Conservation (phyloP, 805 yeast genomes). For the Kazachstania kunashirensis region DNA sequence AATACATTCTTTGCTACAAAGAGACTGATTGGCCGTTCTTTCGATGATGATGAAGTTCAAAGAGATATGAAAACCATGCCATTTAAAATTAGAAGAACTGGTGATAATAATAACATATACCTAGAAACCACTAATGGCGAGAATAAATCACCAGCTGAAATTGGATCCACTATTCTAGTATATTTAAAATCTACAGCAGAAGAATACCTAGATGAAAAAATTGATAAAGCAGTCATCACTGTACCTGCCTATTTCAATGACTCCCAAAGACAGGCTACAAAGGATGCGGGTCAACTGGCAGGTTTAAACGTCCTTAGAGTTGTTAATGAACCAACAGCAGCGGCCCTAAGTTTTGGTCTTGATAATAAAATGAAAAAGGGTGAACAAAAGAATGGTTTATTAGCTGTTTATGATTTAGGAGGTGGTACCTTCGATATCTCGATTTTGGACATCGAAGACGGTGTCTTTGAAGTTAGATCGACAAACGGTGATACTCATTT, state of each 20-base stretch:
- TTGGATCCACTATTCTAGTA: conserved; percentile 53
- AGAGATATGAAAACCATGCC: conserved; percentile 55
- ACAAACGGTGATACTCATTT: conserved; percentile 79
- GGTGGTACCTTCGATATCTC: conserved; percentile 84
- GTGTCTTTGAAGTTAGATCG: conserved; percentile 73
- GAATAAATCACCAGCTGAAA: conserved; percentile 57
- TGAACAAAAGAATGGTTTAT: conserved; percentile 27
- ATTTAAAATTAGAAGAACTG: conserved; percentile 37
- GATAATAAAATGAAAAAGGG: conserved; percentile 35
- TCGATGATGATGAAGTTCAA: conserved; percentile 59
- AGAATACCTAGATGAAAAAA: conserved; percentile 40
- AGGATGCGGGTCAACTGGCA: conserved; percentile 65
- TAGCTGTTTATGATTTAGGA: conserved; percentile 61
- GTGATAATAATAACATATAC: conserved; percentile 74
- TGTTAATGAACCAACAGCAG: conserved; percentile 78
- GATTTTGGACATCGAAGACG: conserved; percentile 65
- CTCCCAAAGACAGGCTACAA: conserved; percentile 76
- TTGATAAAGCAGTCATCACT: conserved; percentile 69
- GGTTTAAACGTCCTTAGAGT: conserved; percentile 69
- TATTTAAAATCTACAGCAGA: conserved; percentile 63
- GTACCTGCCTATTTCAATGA: conserved; percentile 83
- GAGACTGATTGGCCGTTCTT: conserved; percentile 68
- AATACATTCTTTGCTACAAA: conserved; percentile 78
- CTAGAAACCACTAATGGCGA: conserved; percentile 34
- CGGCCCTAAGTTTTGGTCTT: conserved; percentile 73